Evolutionary conservation across 1,139 yeast species (phyloP), one percentile per base, ranked within the genome.

Genomic region (Scheffersomyces titani): DNA sequence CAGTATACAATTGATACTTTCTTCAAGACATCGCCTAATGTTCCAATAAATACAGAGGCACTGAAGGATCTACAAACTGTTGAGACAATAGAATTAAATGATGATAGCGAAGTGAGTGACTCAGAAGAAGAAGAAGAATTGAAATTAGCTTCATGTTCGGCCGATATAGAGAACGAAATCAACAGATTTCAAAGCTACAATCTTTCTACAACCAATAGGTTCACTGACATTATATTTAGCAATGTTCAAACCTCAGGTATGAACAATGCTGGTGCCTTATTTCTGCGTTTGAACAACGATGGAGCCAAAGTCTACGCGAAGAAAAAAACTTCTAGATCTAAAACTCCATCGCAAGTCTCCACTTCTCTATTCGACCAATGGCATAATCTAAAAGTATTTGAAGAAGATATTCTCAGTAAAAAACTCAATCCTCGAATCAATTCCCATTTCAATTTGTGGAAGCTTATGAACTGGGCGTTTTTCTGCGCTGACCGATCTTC

Each of bases 381-480:
- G 63, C 55, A 61, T 36, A 59, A 63, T 47, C 58, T 72, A 22
- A 63, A 59, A 49, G 61, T 77, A 0, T 77, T 74, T 62, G 79
- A 73, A 55, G 81, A 77, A 24, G 59, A 62, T 6, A 55, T 75
- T 5, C 55, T 77, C 5, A 62, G 72, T 13, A 57, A 58, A 13
- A 66, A 64, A 51, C 60, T 76, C 19, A 69, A 68, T 51, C 75
- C 75, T 0, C 56, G 54, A 4, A 52, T 57, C 3, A 62, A 64
- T 40, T 44, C 57, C 4, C 61, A 59, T 4, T 77, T 72, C 59
- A 65, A 62, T 51, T 9, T 76, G 11, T 76, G 80, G 81, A 57
- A 63, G 9, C 59, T 77, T 50, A 57, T 75, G 6, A 69, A 71
- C 53, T 77, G 81, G 81, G 60, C 72, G 2, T 74, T 75, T 53